These are phyloP conservation scores for Incumbomyces lentus DNA, from an alignment of 2,329 filamentous ascomycete species.

Conservation along the genomic window DNA sequence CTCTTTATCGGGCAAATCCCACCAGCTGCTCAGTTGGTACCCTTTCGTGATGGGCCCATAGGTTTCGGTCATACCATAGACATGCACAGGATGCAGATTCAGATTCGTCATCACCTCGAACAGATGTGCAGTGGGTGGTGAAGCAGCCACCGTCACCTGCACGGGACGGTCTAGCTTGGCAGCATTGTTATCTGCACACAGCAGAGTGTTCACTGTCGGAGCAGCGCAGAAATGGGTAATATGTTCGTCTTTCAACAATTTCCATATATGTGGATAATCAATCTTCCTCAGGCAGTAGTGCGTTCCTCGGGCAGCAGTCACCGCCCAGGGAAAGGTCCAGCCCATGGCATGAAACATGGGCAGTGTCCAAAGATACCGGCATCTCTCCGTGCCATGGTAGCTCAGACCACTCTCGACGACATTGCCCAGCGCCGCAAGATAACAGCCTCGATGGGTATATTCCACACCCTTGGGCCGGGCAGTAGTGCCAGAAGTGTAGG, in stretches of 20 bases:
- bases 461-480: constrained; percentile 86
- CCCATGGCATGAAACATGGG: constrained; percentile 69
- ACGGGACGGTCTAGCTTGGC: constrained; percentile 59
- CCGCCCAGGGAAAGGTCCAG: constrained; percentile 85
- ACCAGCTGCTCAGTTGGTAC: constrained; percentile 78
- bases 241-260: constrained; percentile 68
- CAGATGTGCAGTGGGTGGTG: constrained; percentile 76
- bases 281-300: constrained; percentile 92
- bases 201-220: constrained; percentile 87
- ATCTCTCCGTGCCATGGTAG: constrained; percentile 49
- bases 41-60: constrained; percentile 95
- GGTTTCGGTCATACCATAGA: constrained; percentile 80
- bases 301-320: constrained; percentile 88
- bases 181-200: constrained; percentile 72
- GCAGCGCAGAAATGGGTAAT: constrained; percentile 95
- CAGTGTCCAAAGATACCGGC: constrained; percentile 81
- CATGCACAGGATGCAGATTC: constrained; percentile 84
- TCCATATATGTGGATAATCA: constrained; percentile 89
- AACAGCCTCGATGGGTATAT: constrained; percentile 78
- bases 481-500: constrained; percentile 91
- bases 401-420: constrained; percentile 83
- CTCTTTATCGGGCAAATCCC: constrained; percentile 59
- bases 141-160: constrained; percentile 83
- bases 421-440: constrained; percentile 75
- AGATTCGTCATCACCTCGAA: constrained; percentile 86